Conservation (phyloP, 2,329 filamentous ascomycete species). For the Tetracladium maxilliforme region DNA sequence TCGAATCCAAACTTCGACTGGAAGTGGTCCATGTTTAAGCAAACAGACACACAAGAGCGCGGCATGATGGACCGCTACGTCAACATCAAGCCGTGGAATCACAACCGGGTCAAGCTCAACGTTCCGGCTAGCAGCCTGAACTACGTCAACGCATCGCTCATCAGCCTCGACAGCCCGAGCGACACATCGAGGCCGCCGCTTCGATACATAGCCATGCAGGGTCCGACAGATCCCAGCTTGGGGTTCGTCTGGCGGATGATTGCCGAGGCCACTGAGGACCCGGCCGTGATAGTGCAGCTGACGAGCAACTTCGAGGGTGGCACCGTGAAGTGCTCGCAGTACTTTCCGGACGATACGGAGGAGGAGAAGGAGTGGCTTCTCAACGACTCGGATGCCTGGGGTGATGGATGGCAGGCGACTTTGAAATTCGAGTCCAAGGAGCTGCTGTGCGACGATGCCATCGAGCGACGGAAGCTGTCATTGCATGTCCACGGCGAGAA, state of each 20-base stretch:
- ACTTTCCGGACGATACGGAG: slow-evolving; percentile 54
- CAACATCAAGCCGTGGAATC: slow-evolving; percentile 82
- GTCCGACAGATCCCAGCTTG: slow-evolving; percentile 62
- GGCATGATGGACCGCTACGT: slow-evolving; percentile 83
- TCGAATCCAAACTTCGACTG: slow-evolving; percentile 15
- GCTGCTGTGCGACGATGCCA: slow-evolving; percentile 38
- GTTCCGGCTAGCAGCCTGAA: slow-evolving; percentile 61
- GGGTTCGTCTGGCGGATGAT: slow-evolving; percentile 95
- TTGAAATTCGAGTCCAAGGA: slow-evolving; percentile 51
- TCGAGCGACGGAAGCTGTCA: slow-evolving; percentile 62
- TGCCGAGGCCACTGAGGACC: slow-evolving; percentile 30
- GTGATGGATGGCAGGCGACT: slow-evolving; percentile 51
- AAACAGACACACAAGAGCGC: slow-evolving; percentile 36
- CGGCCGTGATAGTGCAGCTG: slow-evolving; percentile 84
- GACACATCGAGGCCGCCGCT: slow-evolving; percentile 27
- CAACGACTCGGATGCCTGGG: slow-evolving; percentile 49
- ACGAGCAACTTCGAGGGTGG: slow-evolving; percentile 73
- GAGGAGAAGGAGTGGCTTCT: slow-evolving; percentile 33
- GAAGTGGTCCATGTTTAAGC: slow-evolving; percentile 41
- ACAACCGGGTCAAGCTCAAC: slow-evolving; percentile 68
- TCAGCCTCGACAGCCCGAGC: slow-evolving; percentile 35
- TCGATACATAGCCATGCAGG: slow-evolving; percentile 84
- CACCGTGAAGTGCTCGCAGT: slow-evolving; percentile 75
- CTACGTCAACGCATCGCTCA: slow-evolving; percentile 73
- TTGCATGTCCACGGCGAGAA: slow-evolving; percentile 25